These are phyloP conservation scores for Exophiala phaeomuriformis DNA, from an alignment of 2,329 filamentous ascomycete species.

Conservation along the genomic window DNA sequence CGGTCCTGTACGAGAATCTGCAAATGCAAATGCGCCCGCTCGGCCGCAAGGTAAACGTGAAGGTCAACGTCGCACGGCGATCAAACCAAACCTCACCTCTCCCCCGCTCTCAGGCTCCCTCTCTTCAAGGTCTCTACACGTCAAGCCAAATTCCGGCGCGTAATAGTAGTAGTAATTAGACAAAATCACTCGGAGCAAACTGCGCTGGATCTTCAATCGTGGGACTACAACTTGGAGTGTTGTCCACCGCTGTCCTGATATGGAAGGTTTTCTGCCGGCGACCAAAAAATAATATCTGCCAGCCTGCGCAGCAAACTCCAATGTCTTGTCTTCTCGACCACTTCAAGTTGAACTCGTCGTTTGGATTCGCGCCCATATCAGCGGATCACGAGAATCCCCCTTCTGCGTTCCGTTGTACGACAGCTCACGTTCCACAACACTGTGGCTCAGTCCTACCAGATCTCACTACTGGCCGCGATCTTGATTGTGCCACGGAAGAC, in stretches of 20 bases:
- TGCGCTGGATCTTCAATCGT: neutral
- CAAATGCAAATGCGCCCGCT: constrained; percentile 8
- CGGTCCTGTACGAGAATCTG: constrained; percentile 9
- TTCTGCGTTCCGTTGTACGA: constrained; percentile 10
- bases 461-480: neutral
- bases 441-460: neutral
- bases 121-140: neutral
- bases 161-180: neutral
- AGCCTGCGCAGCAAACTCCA: neutral
- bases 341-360: too few species aligned
- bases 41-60: neutral
- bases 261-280: neutral
- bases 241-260: neutral
- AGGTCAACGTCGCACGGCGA: constrained; percentile 1
- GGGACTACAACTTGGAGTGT: neutral
- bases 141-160: neutral
- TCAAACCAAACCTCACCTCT: too few species aligned
- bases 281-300: neutral
- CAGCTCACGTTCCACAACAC: constrained; percentile 4
- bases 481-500: neutral
- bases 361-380: neutral
- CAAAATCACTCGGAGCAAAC: neutral
- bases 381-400: constrained; percentile 6
- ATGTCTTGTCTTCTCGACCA: neutral
- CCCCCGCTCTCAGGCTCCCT: too few species aligned